Evolutionary conservation across 768 basidiomycete species (phyloP), one percentile per base, ranked within the genome.

Genomic region (Favolaschia claudopus): DNA sequence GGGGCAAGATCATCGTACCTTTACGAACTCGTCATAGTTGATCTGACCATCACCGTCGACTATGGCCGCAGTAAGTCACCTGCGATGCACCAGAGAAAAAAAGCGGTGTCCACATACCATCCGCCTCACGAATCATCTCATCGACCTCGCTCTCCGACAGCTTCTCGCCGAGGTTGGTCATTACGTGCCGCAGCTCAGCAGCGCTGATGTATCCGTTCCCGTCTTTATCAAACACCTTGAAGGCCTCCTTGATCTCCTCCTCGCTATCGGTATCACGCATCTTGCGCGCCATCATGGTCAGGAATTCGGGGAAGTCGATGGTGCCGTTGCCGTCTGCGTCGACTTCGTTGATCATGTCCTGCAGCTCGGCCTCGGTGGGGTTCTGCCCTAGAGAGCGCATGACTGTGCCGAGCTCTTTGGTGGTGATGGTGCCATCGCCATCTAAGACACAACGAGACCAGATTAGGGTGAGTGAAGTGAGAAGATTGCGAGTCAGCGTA

Each of bases 161-260:
- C 38, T 69, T 71, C 64, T 75, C 74, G 28, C 74, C 74, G 5
- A 92, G 82, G 75, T 89, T 90, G 62, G 87, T 92, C 92, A 93
- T 93, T 73, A 93, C 92, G 70, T 92, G 89, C 67, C 89, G 79
- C 69, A 92, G 74, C 79, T 93, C 91, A 1, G 91, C 89, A 5
- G 90, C 86, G 25, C 80, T 83, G 77, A 93, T 93, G 74, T 79
- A 89, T 27, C 90, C 91, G 66, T 93, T 92, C 19, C 89, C 89
- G 69, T 93, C 91, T 81, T 91, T 92, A 77, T 93, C 91, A 24
- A 66, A 66, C 19, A 66, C 64, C 61, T 62, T 66, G 71, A 84
- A 83, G 13, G 82, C 79, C 70, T 78, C 72, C 67, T 77, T 74
- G 55, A 82, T 74, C 67, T 82, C 81, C 63, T 80, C 78, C 57